Percentiles rank a stretch among this genome's conserved stretches.
phyloP scores from a whole-genome alignment of 148 eudicot genomes.

The Vaccinium myrtillus region DNA sequence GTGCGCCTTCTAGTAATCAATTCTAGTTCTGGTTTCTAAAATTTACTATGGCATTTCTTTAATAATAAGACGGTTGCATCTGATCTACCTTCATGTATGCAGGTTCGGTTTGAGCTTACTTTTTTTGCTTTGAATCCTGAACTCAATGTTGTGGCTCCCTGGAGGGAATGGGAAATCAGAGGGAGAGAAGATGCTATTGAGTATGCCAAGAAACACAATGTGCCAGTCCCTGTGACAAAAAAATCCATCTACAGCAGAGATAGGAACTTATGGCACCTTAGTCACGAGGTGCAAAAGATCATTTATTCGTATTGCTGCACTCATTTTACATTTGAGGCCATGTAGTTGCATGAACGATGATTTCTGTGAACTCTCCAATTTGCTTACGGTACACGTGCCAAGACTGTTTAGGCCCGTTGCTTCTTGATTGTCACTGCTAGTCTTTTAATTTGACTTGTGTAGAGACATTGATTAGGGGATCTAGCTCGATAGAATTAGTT shows the following conservation, averaged over 20 bases:
- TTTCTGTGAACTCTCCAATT: neutral
- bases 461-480: neutral
- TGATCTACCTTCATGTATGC: constrained; percentile 1
- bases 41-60: neutral
- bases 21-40: neutral
- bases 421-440: neutral
- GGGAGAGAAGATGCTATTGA: constrained; percentile 96
- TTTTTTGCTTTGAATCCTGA: constrained; percentile 83
- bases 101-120: constrained; percentile 92
- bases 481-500: neutral
- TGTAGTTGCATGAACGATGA: neutral
- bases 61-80: neutral
- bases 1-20: constrained; percentile 22
- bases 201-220: constrained; percentile 79
- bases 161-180: constrained; percentile 89
- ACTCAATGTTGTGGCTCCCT: constrained; percentile 83
- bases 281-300: constrained; percentile 66
- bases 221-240: constrained; percentile 87
- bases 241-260: constrained; percentile 95
- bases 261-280: constrained; percentile 88
- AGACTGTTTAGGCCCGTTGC: neutral
- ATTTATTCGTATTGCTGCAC: neutral
- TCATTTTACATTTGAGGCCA: neutral
- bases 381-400: neutral
- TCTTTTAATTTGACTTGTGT: neutral